Evolutionary conservation across 202 grass and related monocot genomes (phyloP).

Genomic region (Carex arenaria): DNA sequence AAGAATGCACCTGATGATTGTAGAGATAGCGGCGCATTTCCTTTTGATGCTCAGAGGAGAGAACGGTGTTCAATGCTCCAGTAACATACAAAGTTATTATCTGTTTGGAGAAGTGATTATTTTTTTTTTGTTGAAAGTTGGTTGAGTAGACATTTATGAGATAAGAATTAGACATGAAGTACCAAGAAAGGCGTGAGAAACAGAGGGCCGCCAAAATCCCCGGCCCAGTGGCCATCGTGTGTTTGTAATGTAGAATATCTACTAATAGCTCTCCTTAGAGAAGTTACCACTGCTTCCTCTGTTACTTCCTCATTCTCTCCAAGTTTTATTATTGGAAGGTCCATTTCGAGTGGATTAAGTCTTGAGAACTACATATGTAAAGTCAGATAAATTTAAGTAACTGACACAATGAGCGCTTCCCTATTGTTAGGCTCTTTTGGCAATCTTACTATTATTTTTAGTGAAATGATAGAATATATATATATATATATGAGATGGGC

Average conservation of each 20-base stretch:
- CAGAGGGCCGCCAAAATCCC: constrained; percentile 87
- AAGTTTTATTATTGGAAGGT: constrained; percentile 47
- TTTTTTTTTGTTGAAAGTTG: too few relatives aligned
- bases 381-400: too few relatives aligned
- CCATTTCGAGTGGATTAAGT: constrained; percentile 32
- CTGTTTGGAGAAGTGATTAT: constrained; percentile 21
- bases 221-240: constrained; percentile 91
- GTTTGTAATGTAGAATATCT: constrained; percentile 66
- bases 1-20: constrained; percentile 61
- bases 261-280: constrained; percentile 57
- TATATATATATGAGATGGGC: too few relatives aligned
- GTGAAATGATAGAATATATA: too few relatives aligned
- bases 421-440: too few relatives aligned
- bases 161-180: background rate
- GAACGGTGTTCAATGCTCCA: constrained; percentile 57
- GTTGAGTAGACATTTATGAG: too few relatives aligned
- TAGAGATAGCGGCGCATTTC: constrained; percentile 93
- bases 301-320: constrained; percentile 59
- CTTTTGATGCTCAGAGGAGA: constrained; percentile 69
- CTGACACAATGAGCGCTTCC: too few relatives aligned
- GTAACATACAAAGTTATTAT: constrained; percentile 67
- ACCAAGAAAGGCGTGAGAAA: constrained; percentile 93
- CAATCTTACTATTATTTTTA: too few relatives aligned
- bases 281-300: constrained; percentile 41
- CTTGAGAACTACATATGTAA: constrained; percentile 43